A percentile compares a stretch with the other conserved stretches of the same genome.
phyloP scores from a whole-genome alignment of 805 yeast species.

The Kurtzmaniella cleridarum region DNA sequence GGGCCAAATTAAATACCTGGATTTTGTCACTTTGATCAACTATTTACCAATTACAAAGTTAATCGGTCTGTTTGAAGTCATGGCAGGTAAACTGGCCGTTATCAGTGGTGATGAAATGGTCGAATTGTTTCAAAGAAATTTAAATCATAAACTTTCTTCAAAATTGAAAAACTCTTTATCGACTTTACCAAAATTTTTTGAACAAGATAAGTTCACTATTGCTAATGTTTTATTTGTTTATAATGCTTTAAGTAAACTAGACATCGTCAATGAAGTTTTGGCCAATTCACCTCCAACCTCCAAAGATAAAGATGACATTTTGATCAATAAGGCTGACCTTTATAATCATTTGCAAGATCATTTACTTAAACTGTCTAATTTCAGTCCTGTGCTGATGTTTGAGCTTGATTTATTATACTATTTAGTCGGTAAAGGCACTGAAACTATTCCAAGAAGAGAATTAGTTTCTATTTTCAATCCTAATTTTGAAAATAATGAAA shows the following conservation, averaged over 20 bases:
- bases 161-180: constrained; percentile 31
- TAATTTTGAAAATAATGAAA: constrained; percentile 32
- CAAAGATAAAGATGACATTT: constrained; percentile 34
- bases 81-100: constrained; percentile 26
- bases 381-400: constrained; percentile 34
- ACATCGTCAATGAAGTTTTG: constrained; percentile 40
- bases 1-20: constrained; percentile 32
- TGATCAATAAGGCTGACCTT: constrained; percentile 36
- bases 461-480: constrained; percentile 55
- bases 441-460: constrained; percentile 36
- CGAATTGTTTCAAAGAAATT: constrained; percentile 28
- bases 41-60: constrained; percentile 42
- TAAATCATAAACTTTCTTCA: constrained; percentile 36
- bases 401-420: constrained; percentile 38
- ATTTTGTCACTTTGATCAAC: constrained; percentile 36
- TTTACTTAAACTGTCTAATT: constrained; percentile 37
- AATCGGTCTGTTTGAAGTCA: constrained; percentile 37
- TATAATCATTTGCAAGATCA: constrained; percentile 40
- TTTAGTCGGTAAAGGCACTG: constrained; percentile 23
- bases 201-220: constrained; percentile 26
- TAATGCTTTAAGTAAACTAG: constrained; percentile 36
- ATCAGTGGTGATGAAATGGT: constrained; percentile 27
- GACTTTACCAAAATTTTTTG: constrained; percentile 31
- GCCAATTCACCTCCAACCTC: constrained; percentile 42
- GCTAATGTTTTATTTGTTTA: constrained; percentile 36